Conservation (phyloP, 345 rosid species). For the Aegle marmelos region DNA sequence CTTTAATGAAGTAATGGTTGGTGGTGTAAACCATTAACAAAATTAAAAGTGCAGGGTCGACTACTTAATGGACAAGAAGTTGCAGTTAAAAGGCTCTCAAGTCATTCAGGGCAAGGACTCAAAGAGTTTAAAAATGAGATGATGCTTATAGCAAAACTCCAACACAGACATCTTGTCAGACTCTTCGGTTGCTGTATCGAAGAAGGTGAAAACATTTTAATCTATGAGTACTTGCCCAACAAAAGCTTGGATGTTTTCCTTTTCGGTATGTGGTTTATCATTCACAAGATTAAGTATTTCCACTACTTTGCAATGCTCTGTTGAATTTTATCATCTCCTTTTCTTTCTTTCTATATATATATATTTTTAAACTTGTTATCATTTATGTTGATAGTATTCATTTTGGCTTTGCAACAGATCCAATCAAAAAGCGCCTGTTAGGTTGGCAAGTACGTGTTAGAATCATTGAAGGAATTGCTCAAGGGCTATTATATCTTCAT, state of each 20-base stretch:
- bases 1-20: neutral
- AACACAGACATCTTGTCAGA: conserved; percentile 2
- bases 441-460: conserved; percentile 20
- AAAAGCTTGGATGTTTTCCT: neutral
- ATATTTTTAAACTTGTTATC: too few species aligned
- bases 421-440: too few species aligned
- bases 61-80: conserved; percentile 29
- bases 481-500: conserved; percentile 44
- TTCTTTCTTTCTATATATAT: too few species aligned
- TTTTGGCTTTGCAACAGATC: too few species aligned
- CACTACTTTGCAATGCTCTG: neutral
- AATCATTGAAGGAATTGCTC: conserved; percentile 30
- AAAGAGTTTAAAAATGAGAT: conserved; percentile 34
- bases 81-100: conserved; percentile 39
- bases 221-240: neutral
- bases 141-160: conserved; percentile 17
- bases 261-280: neutral
- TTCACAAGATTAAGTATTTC: neutral
- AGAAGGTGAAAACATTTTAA: neutral
- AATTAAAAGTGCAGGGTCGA: conserved; percentile 7
- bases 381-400: too few species aligned
- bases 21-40: neutral
- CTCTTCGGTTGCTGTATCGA: neutral
- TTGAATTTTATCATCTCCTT: neutral
- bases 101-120: conserved; percentile 29